Conservation (phyloP, 2,329 filamentous ascomycete genomes). For the Apiospora aurea region DNA sequence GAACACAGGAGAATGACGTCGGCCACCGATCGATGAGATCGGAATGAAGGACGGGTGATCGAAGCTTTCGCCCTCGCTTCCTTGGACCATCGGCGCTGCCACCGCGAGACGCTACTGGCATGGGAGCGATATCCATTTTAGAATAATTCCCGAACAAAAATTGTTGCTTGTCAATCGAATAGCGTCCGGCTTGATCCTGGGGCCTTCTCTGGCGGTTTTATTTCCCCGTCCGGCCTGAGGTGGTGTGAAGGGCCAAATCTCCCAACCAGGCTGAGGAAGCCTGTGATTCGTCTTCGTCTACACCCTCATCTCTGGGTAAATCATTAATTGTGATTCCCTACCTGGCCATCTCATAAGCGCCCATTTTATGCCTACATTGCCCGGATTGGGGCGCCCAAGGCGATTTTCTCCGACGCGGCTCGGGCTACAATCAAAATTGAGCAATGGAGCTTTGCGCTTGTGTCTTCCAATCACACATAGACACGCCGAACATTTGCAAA, state of each 20-base stretch:
- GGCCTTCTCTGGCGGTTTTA: not conserved
- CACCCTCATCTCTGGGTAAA: slow-evolving; percentile 16
- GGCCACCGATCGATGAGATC: slow-evolving; percentile 18
- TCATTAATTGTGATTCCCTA: slow-evolving; percentile 14
- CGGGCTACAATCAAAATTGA: slow-evolving; percentile 11
- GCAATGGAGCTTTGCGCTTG: slow-evolving; percentile 24
- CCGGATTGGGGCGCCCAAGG: not conserved
- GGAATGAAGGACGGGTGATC: slow-evolving; percentile 20
- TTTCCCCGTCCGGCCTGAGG: not conserved
- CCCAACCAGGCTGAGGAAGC: not conserved
- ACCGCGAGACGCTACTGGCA: slow-evolving; percentile 10
- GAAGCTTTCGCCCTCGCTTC: slow-evolving; percentile 16
- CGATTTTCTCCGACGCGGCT: slow-evolving; percentile 20
- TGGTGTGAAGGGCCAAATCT: slow-evolving; percentile 9
- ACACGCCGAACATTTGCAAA: slow-evolving; percentile 25
- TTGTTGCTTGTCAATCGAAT: not conserved
- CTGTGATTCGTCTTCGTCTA: not conserved
- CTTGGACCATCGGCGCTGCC: not conserved
- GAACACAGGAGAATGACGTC: slow-evolving; percentile 23
- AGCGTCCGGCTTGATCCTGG: not conserved
- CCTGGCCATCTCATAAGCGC: slow-evolving; percentile 12
- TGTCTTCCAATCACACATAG: slow-evolving; percentile 29
- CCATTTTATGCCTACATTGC: slow-evolving; percentile 9
- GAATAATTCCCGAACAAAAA: not conserved
- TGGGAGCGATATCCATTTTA: slow-evolving; percentile 15